phyloP scores from a whole-genome alignment of 176 grass and related monocot genomes.

The Aegilops longissima region DNA sequence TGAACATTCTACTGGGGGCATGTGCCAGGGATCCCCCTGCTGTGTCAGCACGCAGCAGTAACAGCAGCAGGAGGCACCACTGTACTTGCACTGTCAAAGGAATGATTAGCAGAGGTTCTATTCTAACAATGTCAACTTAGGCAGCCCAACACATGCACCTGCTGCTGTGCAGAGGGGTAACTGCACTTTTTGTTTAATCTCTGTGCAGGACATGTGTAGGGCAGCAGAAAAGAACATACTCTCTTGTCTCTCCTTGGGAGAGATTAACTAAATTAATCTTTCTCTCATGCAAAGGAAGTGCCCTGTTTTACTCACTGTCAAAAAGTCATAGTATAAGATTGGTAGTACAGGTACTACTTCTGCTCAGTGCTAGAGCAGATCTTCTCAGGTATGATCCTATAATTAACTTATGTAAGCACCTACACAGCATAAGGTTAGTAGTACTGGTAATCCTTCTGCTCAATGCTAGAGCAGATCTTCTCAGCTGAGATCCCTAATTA shows the following conservation, averaged over 20 bases:
- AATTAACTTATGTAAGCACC: neutral
- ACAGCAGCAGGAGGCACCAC: conserved; percentile 29
- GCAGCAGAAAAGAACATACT: conserved; percentile 27
- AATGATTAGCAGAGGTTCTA: conserved; percentile 37
- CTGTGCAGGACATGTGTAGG: conserved; percentile 41
- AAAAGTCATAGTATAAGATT: neutral
- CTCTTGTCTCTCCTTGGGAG: neutral
- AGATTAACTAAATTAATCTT: neutral
- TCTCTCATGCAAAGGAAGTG: neutral
- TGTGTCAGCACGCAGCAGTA: conserved; percentile 45
- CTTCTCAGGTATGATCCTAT: neutral
- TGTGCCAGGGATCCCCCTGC: conserved; percentile 33
- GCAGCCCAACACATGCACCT: conserved; percentile 28
- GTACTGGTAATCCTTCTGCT: neutral
- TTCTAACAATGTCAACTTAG: conserved; percentile 52
- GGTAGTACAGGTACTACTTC: neutral
- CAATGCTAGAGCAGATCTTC: neutral
- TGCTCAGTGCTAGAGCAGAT: neutral
- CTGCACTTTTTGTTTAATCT: conserved; percentile 26
- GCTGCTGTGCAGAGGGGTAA: conserved; percentile 25
- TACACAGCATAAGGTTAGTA: no score
- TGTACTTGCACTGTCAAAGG: conserved; percentile 31
- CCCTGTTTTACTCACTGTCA: conserved; percentile 17
- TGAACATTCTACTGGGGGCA: conserved; percentile 55
- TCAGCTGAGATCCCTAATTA: neutral